Base-by-base conservation (phyloP, 2,329 filamentous ascomycete species). In the Epicoccum sorghinum region DNA sequence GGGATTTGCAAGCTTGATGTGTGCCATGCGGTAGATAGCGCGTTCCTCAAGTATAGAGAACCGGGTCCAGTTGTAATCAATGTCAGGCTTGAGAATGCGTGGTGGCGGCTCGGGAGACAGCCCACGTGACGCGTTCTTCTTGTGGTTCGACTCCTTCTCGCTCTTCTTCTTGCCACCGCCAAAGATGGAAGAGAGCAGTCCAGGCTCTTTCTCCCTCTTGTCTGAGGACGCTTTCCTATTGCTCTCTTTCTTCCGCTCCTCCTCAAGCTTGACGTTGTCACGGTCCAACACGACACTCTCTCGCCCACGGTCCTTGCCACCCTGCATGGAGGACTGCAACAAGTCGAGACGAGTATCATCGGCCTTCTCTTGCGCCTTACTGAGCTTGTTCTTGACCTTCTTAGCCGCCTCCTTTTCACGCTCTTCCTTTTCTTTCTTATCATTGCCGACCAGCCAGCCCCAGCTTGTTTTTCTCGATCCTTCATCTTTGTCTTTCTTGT, bases 1-100 rank as follows among this genome's bases (percentile, higher is more conserved):
- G 33, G 95, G 95, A 71, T 99, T 98, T n/a, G 95, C 95, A 57
- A 99, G 85, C 76, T 99, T 99, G 78, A 98, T 96, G 73, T 99
- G 95, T 14, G 95, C 95, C 91, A 99, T 96, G 57, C 95, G 87
- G 76, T 99, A 99, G 55, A 99, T 99, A 18, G 95, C 95, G 55
- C 95, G 85, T 78, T 99, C 95, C 75, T 98, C 93, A 49, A 97
- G 81, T 48, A 99, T 93, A 10, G 92, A 92, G 69, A 98, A 99
- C 38, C 95, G 84, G 1, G 92, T 95, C 90, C 95, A 99, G 65
- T 92, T 90, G 76, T 96, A 99, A 75, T 98, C 93, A 59, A 97
- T 83, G 69, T 98, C 93, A 4, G 95, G 89, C 61, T 87, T 88
- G 49, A 96, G 79, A 32, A 88, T 82, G 45, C 89, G 87, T 59